These are phyloP conservation scores for Fragosphaeria purpurea DNA, from an alignment of 2,329 filamentous ascomycete genomes.

Conservation along the genomic window DNA sequence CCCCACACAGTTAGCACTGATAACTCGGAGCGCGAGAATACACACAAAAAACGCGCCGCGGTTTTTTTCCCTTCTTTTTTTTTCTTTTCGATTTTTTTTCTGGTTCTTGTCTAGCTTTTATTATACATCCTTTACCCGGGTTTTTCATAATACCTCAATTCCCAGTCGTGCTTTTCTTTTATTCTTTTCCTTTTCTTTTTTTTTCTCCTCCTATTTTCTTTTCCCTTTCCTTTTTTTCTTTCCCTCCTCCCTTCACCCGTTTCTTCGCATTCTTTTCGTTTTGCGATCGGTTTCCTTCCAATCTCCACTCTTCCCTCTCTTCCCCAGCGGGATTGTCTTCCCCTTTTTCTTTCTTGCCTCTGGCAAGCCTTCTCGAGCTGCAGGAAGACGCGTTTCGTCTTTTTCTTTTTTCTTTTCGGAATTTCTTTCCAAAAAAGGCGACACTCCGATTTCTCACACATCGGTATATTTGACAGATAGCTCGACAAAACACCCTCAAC, in stretches of 20 bases:
- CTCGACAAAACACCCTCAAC: constrained; percentile 10
- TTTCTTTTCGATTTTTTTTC: too few species aligned
- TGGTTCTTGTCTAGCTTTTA: not conserved
- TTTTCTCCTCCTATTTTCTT: not conserved
- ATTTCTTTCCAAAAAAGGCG: not conserved
- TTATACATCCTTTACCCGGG: constrained; percentile 5
- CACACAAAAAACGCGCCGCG: constrained; percentile 8
- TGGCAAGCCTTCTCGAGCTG: constrained; percentile 9
- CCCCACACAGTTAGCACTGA: constrained; percentile 9
- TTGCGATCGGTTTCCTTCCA: too few species aligned
- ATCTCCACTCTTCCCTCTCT: constrained; percentile 2
- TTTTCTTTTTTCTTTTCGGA: not conserved
- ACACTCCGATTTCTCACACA: constrained; percentile 6
- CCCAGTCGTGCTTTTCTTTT: not conserved
- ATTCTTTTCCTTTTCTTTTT: not conserved
- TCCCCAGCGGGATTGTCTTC: constrained; percentile 2
- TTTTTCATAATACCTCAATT: not conserved
- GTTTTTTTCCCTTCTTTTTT: not conserved
- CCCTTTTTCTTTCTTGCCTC: constrained; percentile 4
- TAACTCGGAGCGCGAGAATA: constrained; percentile 9
- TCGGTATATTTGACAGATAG: constrained; percentile 5
- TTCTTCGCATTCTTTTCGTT: not conserved
- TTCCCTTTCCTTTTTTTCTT: not conserved
- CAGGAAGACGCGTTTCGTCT: constrained; percentile 8
- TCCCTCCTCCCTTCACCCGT: not conserved